phyloP scores from a whole-genome alignment of 495 filamentous ascomycete genomes.

The Lasiosphaeria hispida region DNA sequence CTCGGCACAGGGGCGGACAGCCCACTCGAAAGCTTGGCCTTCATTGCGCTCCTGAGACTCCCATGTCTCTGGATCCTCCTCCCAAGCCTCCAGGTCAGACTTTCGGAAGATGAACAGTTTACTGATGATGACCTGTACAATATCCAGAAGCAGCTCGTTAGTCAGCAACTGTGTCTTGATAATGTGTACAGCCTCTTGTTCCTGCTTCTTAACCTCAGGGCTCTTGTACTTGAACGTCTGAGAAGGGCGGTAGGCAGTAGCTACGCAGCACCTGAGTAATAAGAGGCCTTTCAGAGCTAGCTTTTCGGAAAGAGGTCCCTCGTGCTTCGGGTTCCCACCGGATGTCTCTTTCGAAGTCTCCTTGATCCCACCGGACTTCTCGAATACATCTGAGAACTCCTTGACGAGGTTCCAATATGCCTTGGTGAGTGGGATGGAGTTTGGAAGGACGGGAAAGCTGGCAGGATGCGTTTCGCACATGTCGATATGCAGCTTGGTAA shows the following conservation, averaged over 20 bases:
- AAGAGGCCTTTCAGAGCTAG: slow-evolving; percentile 77
- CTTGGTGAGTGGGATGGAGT: slow-evolving; percentile 68
- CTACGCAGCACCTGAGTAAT: slow-evolving; percentile 77
- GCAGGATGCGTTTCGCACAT: slow-evolving; percentile 74
- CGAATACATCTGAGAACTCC: slow-evolving; percentile 70
- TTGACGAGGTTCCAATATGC: slow-evolving; percentile 81
- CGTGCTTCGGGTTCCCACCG: slow-evolving; percentile 52
- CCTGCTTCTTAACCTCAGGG: slow-evolving; percentile 65
- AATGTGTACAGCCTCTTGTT: slow-evolving; percentile 58
- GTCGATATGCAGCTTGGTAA: slow-evolving; percentile 85
- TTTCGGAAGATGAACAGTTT: slow-evolving; percentile 86
- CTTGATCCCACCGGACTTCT: slow-evolving; percentile 46
- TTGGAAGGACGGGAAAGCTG: slow-evolving; percentile 76
- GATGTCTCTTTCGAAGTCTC: slow-evolving; percentile 45
- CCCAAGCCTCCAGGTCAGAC: slow-evolving; percentile 83
- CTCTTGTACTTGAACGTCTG: slow-evolving; percentile 80
- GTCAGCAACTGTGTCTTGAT: slow-evolving; percentile 73
- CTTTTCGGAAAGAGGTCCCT: slow-evolving; percentile 64
- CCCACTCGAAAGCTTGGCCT: slow-evolving; percentile 80
- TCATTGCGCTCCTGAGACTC: slow-evolving; percentile 77
- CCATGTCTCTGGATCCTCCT: slow-evolving; percentile 91
- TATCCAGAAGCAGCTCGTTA: slow-evolving; percentile 67
- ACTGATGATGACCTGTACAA: slow-evolving; percentile 79
- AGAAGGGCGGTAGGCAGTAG: slow-evolving; percentile 74
- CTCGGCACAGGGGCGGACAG: slow-evolving; percentile 85